These are phyloP conservation scores for Mucor lusitanicus DNA, from an alignment of 371 early-diverging fungal species.

Conservation along the genomic window DNA sequence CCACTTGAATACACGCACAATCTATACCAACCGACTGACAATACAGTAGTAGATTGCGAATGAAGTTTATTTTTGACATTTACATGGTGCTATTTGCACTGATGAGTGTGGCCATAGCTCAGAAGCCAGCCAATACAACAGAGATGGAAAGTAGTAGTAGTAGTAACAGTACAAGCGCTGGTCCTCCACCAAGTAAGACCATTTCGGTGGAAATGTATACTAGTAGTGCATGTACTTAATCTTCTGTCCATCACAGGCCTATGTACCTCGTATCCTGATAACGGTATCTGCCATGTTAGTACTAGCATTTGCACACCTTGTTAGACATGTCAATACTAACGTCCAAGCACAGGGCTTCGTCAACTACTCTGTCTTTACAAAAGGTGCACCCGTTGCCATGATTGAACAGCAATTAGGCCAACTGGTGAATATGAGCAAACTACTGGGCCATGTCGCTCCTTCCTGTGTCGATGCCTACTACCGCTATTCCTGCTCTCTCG, in stretches of 20 bases:
- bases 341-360: constrained; percentile 26
- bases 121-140: constrained; percentile 1
- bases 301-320: background rate
- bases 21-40: background rate
- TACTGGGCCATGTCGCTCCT: constrained; percentile 25
- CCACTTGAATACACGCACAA: background rate
- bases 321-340: background rate
- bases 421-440: constrained; percentile 6
- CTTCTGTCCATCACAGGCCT: background rate
- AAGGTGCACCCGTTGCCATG: constrained; percentile 14
- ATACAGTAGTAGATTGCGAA: background rate
- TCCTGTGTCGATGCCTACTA: constrained; percentile 42
- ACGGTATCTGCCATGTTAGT: constrained; percentile 23
- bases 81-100: background rate
- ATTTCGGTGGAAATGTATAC: background rate
- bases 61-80: constrained; percentile 2
- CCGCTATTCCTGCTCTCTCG: constrained; percentile 41
- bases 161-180: background rate
- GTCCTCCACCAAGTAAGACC: constrained; percentile 4
- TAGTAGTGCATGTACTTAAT: background rate
- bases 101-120: constrained; percentile 4
- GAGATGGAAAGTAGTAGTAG: background rate
- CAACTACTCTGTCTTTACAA: constrained; percentile 36
- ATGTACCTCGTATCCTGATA: constrained; percentile 16
- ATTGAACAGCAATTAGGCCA: constrained; percentile 27